These are phyloP conservation scores for Arctium minus DNA, from an alignment of 129 eudicot genomes.

Conservation along the genomic window DNA sequence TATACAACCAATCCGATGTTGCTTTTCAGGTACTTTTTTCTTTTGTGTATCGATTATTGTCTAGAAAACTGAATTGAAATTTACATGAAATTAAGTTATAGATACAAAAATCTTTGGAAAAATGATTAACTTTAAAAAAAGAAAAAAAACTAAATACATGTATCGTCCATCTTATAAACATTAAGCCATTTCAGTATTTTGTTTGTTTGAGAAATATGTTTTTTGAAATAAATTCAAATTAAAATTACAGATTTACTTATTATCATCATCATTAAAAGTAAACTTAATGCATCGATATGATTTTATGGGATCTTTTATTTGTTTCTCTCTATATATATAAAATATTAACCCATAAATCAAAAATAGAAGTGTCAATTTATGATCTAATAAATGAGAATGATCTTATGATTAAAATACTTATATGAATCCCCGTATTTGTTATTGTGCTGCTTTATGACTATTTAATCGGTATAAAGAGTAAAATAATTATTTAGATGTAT, in stretches of 20 bases:
- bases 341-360: neutral
- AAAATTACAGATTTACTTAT: neutral
- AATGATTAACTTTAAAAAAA: neutral
- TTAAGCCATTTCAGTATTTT: neutral
- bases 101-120: neutral
- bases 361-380: neutral
- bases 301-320: neutral
- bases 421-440: neutral
- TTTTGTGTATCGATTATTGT: neutral
- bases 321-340: neutral
- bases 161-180: neutral
- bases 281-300: neutral
- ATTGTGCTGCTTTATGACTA: neutral
- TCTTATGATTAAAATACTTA: neutral
- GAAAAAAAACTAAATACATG: neutral
- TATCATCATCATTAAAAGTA: neutral
- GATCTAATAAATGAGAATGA: neutral
- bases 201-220: neutral
- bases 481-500: too few relatives aligned
- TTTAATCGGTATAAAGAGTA: neutral
- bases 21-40: slow-evolving; percentile 52
- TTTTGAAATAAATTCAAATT: neutral
- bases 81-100: neutral
- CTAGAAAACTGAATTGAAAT: neutral
- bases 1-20: slow-evolving; percentile 59